phyloP scores from a whole-genome alignment of 2,329 filamentous ascomycete species.

The Thielaviopsis euricoi region DNA sequence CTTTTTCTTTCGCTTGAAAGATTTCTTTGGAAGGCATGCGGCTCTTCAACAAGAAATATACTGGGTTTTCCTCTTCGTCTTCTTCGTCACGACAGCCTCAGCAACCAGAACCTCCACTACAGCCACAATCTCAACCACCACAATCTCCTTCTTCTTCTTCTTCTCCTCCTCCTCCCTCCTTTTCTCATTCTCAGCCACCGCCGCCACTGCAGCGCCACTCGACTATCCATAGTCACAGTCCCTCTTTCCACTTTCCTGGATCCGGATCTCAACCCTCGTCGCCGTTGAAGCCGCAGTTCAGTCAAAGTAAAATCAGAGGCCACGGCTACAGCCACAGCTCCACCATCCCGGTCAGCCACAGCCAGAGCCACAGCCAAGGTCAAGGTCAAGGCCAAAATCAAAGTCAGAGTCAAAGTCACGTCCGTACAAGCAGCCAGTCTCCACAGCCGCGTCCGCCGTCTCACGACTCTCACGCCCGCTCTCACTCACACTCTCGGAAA shows the following conservation, averaged over 20 bases:
- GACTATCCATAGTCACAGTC: not conserved
- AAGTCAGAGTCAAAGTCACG: not conserved
- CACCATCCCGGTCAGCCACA: not conserved
- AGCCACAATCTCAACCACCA: not conserved
- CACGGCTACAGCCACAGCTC: not conserved
- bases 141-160: not conserved
- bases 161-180: not conserved
- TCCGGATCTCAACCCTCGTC: not conserved
- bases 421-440: not conserved
- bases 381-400: not conserved
- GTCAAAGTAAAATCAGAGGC: not conserved
- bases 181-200: not conserved
- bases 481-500: constrained; percentile 1
- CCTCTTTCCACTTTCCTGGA: not conserved
- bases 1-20: constrained; percentile 6
- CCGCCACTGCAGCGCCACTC: not conserved
- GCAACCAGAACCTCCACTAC: not conserved
- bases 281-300: not conserved
- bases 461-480: not conserved
- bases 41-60: constrained; percentile 11
- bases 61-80: constrained; percentile 10
- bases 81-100: constrained; percentile 6
- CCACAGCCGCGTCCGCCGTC: constrained; percentile 1
- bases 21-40: constrained; percentile 11
- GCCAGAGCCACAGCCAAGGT: not conserved